These are phyloP conservation scores for Penicillium freii DNA, from an alignment of 2,329 filamentous ascomycete genomes.

Conservation along the genomic window DNA sequence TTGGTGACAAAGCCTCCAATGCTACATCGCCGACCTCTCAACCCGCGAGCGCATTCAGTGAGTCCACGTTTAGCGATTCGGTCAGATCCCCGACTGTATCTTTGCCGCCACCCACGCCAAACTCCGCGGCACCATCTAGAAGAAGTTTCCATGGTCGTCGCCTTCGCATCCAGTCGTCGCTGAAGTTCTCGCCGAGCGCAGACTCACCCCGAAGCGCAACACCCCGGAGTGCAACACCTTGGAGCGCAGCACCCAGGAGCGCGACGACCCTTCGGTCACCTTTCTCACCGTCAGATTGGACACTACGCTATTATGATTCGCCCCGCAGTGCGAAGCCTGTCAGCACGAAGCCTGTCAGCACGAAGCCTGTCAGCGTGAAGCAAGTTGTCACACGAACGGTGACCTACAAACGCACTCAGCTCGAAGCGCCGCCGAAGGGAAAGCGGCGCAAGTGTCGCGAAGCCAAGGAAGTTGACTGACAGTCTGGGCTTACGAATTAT, in stretches of 20 bases:
- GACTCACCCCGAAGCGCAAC: slow-evolving; percentile 60
- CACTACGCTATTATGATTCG: slow-evolving; percentile 61
- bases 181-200: slow-evolving; percentile 59
- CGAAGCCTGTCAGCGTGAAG: too few relatives aligned
- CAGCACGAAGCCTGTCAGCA: slow-evolving; percentile 60
- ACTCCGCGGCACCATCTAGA: slow-evolving; percentile 54
- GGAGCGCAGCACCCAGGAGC: slow-evolving; percentile 28
- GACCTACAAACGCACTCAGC: slow-evolving; percentile 72
- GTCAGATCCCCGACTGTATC: slow-evolving; percentile 44
- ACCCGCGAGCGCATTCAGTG: slow-evolving; percentile 41
- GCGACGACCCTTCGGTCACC: slow-evolving; percentile 64
- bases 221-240: background rate
- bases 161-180: slow-evolving; percentile 74
- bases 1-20: slow-evolving; percentile 31
- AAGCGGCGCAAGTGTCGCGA: slow-evolving; percentile 71
- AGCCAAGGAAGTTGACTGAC: background rate
- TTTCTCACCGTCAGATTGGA: slow-evolving; percentile 81
- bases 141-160: slow-evolving; percentile 45
- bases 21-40: slow-evolving; percentile 39
- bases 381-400: slow-evolving; percentile 94
- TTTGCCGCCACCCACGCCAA: slow-evolving; percentile 31
- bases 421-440: slow-evolving; percentile 86
- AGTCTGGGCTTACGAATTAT: background rate
- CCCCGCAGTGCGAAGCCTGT: slow-evolving; percentile 62
- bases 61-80: slow-evolving; percentile 49